phyloP scores from a whole-genome alignment of 2,329 filamentous ascomycete species.

The Fusarium concolor region DNA sequence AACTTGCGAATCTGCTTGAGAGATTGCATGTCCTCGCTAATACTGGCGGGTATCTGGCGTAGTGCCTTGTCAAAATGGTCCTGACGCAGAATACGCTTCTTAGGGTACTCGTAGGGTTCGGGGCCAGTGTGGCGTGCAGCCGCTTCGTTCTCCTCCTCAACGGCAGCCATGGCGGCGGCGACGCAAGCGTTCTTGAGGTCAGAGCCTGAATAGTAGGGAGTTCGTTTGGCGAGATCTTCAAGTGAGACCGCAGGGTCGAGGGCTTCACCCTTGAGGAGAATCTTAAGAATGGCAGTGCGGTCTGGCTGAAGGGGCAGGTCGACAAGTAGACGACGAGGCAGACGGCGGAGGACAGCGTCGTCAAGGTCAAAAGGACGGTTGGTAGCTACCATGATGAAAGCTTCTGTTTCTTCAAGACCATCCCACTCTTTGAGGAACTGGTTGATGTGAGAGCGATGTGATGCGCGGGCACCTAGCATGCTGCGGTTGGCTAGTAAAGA shows the following conservation, averaged over 20 bases:
- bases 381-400: conserved; percentile 98
- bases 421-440: conserved; percentile 98
- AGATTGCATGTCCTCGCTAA: conserved; percentile 92
- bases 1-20: conserved; percentile 91
- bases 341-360: conserved; percentile 81
- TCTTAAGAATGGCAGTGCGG: conserved; percentile 74
- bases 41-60: conserved; percentile 89
- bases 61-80: conserved; percentile 88
- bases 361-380: conserved; percentile 96
- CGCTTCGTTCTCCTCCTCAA: conserved; percentile 75
- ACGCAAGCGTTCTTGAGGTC: conserved; percentile 88
- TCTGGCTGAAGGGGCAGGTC: conserved; percentile 77
- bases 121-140: conserved; percentile 54
- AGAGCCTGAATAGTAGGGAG: conserved; percentile 83
- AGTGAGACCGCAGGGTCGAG: conserved; percentile 72
- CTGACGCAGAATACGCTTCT: conserved; percentile 63
- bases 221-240: conserved; percentile 71
- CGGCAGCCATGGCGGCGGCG: conserved; percentile 81
- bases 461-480: conserved; percentile 72
- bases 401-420: conserved; percentile 81
- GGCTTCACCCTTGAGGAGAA: conserved; percentile 76
- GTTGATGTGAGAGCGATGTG: conserved; percentile 91
- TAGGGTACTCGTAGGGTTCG: conserved; percentile 70
- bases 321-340: conserved; percentile 78
- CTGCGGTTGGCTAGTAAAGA: conserved; percentile 86